These are phyloP conservation scores for Solanum megistacrolobum DNA, from an alignment of 257 asterid genomes.

Conservation along the genomic window DNA sequence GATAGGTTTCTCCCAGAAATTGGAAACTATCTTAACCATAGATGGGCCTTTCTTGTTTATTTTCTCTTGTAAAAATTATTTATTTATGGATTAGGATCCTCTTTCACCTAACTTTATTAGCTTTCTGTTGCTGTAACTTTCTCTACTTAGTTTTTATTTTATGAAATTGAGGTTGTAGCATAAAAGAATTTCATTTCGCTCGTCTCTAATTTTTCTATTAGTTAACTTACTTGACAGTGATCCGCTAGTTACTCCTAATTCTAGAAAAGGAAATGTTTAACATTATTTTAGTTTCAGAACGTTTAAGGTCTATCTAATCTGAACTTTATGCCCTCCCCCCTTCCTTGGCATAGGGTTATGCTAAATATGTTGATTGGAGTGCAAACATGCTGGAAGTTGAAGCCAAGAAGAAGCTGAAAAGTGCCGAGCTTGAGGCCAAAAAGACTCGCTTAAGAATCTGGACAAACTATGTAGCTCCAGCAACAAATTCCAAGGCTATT, in stretches of 20 bases:
- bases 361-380: constrained; percentile 91
- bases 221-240: neutral
- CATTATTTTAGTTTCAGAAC: neutral
- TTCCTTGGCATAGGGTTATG: constrained; percentile 58
- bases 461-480: constrained; percentile 86
- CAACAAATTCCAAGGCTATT: constrained; percentile 86
- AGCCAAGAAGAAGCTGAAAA: constrained; percentile 56
- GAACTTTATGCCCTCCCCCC: neutral
- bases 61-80: neutral
- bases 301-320: neutral
- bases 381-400: constrained; percentile 80
- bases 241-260: neutral
- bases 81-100: neutral
- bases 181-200: neutral
- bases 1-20: neutral
- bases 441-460: constrained; percentile 63
- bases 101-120: neutral
- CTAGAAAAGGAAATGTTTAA: neutral
- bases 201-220: neutral
- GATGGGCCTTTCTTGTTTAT: neutral
- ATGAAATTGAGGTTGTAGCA: neutral
- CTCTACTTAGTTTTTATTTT: neutral
- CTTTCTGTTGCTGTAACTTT: neutral
- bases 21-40: neutral
- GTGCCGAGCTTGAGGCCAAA: constrained; percentile 82